Evolutionary conservation across 140 eudicot genomes (phyloP), one percentile per base, ranked within the genome.

Genomic region (Oenanthe javanica): DNA sequence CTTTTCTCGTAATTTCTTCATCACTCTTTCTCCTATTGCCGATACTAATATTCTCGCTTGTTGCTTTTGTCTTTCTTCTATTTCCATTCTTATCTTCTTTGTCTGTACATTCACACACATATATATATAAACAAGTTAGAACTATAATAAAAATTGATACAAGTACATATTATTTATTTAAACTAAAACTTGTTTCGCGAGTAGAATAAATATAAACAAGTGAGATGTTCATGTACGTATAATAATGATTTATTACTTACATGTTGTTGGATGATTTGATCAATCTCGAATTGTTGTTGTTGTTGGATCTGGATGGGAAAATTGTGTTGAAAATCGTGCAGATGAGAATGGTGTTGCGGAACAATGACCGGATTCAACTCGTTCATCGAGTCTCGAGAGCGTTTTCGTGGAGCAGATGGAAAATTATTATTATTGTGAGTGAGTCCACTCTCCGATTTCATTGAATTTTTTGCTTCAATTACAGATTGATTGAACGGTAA

Each of bases 1-100:
- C 13, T 67, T 67, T 67, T 27, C 73, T 67, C 46, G 73, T 77
- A 80, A 31, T n/a, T 51, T 80, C 48, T 66, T 84, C 75, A 79
- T 75, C 72, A 76, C 82, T 2, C 84, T 81, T 70, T 81, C 87
- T 48, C 87, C 85, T 7, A 86, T 79, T 4, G 87, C 84, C 9
- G 87, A 67, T 14, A 78, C 57, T 21, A 86, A 57, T 36, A 79
- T 14, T 59, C 85, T 84, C 13, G 85, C 84, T 12, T 84, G 85
- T 50, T 84, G 85, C 82, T 81, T 84, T 70, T 86, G 84, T 82
- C 85, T 75, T 72, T 86, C 87, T 49, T 81, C 87, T 42, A 86
- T 4, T 63, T 84, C 89, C 82, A 84, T 6, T 76, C 87, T 83
- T 8, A 86, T 84, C 75, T 82, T 86, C 80, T 86, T 86, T 1